These are phyloP conservation scores for Candida boleticola DNA, from an alignment of 805 yeast genomes.

Conservation along the genomic window DNA sequence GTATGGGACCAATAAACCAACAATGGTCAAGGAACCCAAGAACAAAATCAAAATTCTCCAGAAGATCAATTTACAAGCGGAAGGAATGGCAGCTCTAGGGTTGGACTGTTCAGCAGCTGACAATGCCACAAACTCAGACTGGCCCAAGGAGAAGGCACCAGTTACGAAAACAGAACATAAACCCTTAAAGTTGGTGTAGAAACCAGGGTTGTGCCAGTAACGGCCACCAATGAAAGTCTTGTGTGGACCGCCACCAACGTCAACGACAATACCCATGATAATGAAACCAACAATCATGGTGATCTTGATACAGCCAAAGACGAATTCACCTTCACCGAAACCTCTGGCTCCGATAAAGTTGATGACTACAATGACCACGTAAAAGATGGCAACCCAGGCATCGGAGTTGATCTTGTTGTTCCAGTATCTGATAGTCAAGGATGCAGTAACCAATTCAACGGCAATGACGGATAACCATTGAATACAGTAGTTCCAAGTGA, in stretches of 20 bases:
- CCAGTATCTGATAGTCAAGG: constrained; percentile 64
- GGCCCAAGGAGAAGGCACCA: constrained; percentile 33
- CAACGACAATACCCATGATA: constrained; percentile 38
- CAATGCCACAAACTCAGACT: constrained; percentile 31
- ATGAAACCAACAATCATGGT: constrained; percentile 38
- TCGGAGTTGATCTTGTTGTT: constrained; percentile 45
- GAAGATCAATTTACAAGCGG: constrained; percentile 26
- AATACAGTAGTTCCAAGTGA: constrained; percentile 61
- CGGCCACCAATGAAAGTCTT: constrained; percentile 33
- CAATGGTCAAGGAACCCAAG: constrained; percentile 25
- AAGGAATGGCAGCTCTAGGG: constrained; percentile 22
- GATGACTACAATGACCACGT: constrained; percentile 41
- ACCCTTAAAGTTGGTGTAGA: constrained; percentile 28
- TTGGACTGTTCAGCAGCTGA: constrained; percentile 27
- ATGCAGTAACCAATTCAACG: constrained; percentile 62
- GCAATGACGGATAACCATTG: constrained; percentile 65
- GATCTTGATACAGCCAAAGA: constrained; percentile 36
- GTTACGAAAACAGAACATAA: constrained; percentile 29
- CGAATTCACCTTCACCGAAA: constrained; percentile 44
- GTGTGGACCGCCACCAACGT: constrained; percentile 32
- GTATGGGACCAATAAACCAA: constrained; percentile 28
- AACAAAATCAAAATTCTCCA: constrained; percentile 25
- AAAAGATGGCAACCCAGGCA: constrained; percentile 55
- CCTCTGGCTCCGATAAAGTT: constrained; percentile 48
- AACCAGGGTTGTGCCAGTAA: constrained; percentile 33